These are phyloP conservation scores for Yueomyces sinensis DNA, from an alignment of 805 yeast genomes.

Conservation along the genomic window DNA sequence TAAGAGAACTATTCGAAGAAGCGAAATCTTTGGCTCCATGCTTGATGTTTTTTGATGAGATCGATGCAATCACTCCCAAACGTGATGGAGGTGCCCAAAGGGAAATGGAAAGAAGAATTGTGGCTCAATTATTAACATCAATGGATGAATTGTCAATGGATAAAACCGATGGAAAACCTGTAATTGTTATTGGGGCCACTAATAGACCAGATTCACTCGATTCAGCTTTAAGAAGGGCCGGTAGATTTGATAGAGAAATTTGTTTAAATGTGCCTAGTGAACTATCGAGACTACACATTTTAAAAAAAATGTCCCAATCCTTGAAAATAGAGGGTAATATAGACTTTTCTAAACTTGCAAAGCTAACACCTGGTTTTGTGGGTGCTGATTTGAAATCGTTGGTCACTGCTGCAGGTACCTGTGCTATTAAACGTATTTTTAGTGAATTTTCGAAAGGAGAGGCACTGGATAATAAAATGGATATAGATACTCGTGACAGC, in stretches of 20 bases:
- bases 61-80: constrained; percentile 96
- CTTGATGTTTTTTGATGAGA: constrained; percentile 85
- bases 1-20: constrained; percentile 86
- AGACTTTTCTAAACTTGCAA: constrained; percentile 64
- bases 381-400: constrained; percentile 95
- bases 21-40: constrained; percentile 88
- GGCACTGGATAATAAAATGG: constrained; percentile 15
- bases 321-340: constrained; percentile 58
- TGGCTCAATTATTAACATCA: constrained; percentile 85
- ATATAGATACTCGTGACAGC: constrained; percentile 9
- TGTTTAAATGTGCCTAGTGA: constrained; percentile 93
- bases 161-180: constrained; percentile 86
- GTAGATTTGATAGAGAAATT: constrained; percentile 91
- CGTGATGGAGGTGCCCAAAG: constrained; percentile 90
- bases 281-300: constrained; percentile 58
- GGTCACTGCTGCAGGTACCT: constrained; percentile 88
- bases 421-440: constrained; percentile 87
- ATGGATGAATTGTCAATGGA: constrained; percentile 87
- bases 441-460: constrained; percentile 28
- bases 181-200: constrained; percentile 90
- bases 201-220: constrained; percentile 93
- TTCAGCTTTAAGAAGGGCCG: constrained; percentile 90
- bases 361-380: constrained; percentile 92
- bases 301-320: constrained; percentile 55
- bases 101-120: constrained; percentile 95